Evolutionary conservation across 2,329 filamentous ascomycete species (phyloP), one percentile per base, ranked within the genome.

Genomic region (Verticillium isaacii): DNA sequence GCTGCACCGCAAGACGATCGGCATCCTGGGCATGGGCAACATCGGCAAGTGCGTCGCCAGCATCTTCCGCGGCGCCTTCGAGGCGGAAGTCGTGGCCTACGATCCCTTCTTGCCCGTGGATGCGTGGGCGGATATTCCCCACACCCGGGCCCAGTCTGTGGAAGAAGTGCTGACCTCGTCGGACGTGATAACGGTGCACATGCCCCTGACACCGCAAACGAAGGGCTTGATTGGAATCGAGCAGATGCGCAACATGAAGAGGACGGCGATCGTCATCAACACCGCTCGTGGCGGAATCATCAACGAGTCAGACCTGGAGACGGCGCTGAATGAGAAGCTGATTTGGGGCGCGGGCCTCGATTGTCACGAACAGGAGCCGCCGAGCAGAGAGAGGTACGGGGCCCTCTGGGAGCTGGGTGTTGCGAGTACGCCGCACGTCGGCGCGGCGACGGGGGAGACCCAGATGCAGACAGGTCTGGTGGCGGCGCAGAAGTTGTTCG

Each of bases 341-440:
- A 72, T 78, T 0, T 77, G 72, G 70, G 76, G 75, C 1, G 77
- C 76, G 2, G 76, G 75, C 0, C 59, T 78, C 3, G 77, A 79
- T 41, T 75, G 72, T n/a, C 73, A 75, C 50, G 74, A 75, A 57
- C 63, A 75, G 34, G 77, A 79, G 57, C 76, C 77, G 0, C 77
- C 77, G 0, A 76, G 63, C 5, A 57, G 65, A 14, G 73, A 74
- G 50, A 71, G 65, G 19, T 78, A 78, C 60, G 67, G 67, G 0
- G 61, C 63, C 1, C 62, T 78, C 0, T 77, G 75, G 74, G 66
- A 72, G 6, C 57, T 65, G n/a, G 72, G 74, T 4, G 73, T 75
- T 7, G 64, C 79, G 6, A 76, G 76, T 61, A 80, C 77, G 5
- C 78, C 79, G 7, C 78, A 81, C 60, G 74, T 81, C 55, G 80